Base-by-base conservation (phyloP, 768 basidiomycete genomes). In the Suillus clintonianus region DNA sequence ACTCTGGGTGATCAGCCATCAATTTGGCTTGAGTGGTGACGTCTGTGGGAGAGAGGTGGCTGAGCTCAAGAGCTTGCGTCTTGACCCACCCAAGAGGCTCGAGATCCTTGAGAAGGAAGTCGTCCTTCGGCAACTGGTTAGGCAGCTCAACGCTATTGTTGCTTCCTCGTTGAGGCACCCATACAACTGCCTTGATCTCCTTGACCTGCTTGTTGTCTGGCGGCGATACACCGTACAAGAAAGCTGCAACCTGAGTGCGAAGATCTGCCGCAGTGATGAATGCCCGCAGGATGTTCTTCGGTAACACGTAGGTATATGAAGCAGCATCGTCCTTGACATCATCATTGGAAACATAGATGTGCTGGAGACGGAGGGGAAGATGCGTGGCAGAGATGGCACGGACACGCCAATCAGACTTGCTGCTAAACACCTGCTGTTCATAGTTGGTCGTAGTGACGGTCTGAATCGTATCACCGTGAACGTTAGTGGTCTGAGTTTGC, bases 381-480 rank as follows among this genome's bases (percentile, higher is more conserved):
- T 99, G 96, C 24, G 96, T 99, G 0, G 97, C 92, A 17, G 95
- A 96, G 71, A 99, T 99, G 39, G 97, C 97, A 66, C 97, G 91
- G 37, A 98, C 93, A 70, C 97, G 94, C 97, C 97, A 99, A 76
- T 99, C 97, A 5, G 97, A 98, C 82, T 99, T 99, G 81, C 91
- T 94, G 77, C 94, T 96, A 82, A 99, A 99, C n/a, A 95, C 91
- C 72, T 95, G 92, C 72, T 98, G 95, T 77, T 97, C 97, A 75
- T 99, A 99, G 73, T 93, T 95, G 65, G 97, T 97, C 1, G 97
- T 90, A 90, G 66, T 24, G 7, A 96, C 89, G 1, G 93, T 94
- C 75, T 95, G 92, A 68, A 99, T 95, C 47, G 92, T 87, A 77
- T 99, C 97, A 76, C 97, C 97, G 69, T 97, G 95, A 63, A 97